Evolutionary conservation across 805 yeast species (phyloP).

Genomic region (Ogataea haglerorum): DNA sequence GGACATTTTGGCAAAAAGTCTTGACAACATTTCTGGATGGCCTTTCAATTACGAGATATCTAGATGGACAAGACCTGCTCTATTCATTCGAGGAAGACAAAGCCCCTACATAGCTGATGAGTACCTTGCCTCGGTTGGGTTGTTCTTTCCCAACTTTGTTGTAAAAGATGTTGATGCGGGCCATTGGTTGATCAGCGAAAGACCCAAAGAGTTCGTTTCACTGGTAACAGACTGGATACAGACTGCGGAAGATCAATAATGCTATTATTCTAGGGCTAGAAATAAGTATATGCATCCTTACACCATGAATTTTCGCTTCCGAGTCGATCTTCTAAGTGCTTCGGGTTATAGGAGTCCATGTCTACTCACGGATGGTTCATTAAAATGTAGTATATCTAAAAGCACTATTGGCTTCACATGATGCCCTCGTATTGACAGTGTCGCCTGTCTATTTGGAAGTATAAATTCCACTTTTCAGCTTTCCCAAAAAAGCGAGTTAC

Average conservation of each 20-base stretch:
- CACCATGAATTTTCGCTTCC: conserved; percentile 7
- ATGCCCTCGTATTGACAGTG: too few species aligned
- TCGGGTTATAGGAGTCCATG: background rate
- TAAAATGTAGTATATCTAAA: too few species aligned
- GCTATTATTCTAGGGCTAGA: too few species aligned
- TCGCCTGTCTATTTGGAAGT: too few species aligned
- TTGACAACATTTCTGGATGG: conserved; percentile 73
- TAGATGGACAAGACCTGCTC: conserved; percentile 66
- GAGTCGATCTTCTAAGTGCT: conserved; percentile 4
- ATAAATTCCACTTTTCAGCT: too few species aligned
- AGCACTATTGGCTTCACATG: too few species aligned
- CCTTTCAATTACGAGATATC: conserved; percentile 56
- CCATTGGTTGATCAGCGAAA: conserved; percentile 91
- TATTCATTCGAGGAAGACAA: conserved; percentile 75
- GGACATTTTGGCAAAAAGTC: conserved; percentile 57
- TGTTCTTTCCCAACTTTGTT: conserved; percentile 75
- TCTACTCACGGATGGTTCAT: too few species aligned
- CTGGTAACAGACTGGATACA: conserved; percentile 62
- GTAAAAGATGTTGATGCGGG: conserved; percentile 76
- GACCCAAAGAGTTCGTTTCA: conserved; percentile 71
- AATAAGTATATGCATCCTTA: conserved; percentile 1
- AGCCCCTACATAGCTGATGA: conserved; percentile 84
- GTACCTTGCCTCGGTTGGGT: conserved; percentile 64
- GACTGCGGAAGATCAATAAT: conserved; percentile 25
- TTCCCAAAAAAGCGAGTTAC: too few species aligned